Conservation (phyloP, 768 basidiomycete genomes). For the Termitomyces sp. region DNA sequence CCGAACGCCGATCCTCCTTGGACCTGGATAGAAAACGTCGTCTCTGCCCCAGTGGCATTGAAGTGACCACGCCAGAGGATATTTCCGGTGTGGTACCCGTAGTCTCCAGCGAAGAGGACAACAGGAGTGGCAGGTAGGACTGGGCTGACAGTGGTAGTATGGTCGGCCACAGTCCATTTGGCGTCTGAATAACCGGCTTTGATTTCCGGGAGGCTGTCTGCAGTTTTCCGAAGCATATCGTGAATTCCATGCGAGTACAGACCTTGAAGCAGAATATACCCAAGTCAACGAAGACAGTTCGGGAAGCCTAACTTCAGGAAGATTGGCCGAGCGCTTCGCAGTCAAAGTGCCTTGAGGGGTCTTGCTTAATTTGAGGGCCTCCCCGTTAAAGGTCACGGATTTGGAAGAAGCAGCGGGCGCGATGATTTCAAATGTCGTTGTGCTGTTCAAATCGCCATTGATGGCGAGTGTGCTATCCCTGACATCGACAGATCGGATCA, state of each 20-base stretch:
- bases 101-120: conserved; percentile 47
- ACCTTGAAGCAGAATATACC: conserved; percentile 25
- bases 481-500: conserved; percentile 39
- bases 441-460: conserved; percentile 43
- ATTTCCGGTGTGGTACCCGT: conserved; percentile 51
- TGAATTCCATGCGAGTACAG: not conserved
- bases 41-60: conserved; percentile 44
- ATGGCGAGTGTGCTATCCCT: conserved; percentile 38
- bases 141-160: conserved; percentile 42
- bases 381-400: conserved; percentile 43
- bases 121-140: conserved; percentile 35
- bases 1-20: conserved; percentile 48
- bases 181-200: conserved; percentile 37
- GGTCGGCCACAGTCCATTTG: conserved; percentile 42
- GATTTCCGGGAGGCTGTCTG: conserved; percentile 44
- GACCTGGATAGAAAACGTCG: conserved; percentile 38
- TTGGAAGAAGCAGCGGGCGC: conserved; percentile 40
- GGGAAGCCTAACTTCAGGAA: conserved; percentile 36
- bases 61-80: conserved; percentile 54
- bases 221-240: conserved; percentile 32
- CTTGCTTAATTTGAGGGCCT: conserved; percentile 27
- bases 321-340: conserved; percentile 26
- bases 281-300: conserved; percentile 33
- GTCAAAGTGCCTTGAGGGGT: conserved; percentile 44
- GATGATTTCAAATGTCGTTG: conserved; percentile 45